Base-by-base conservation (phyloP, 2,329 filamentous ascomycete genomes). In the Chaetomium sp. region DNA sequence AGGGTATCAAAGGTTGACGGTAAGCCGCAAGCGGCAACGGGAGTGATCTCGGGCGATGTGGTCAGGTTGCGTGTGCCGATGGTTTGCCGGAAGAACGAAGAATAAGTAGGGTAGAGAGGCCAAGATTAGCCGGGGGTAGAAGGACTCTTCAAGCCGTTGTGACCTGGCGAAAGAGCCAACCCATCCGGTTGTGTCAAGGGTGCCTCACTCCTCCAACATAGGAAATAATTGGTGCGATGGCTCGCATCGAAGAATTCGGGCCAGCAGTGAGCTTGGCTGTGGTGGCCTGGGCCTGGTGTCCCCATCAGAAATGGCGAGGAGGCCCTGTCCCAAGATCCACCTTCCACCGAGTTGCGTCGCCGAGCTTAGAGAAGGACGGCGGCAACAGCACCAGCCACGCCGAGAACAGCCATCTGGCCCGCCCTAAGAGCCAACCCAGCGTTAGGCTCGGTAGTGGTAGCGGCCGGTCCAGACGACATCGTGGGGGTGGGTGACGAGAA, bases 311-410 rank as follows among this genome's bases (percentile, higher is more conserved):
- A 9, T 9, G 25, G 31, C n/a, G n/a, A 12, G 27, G 27, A 31
- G 10, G 4, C 2, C 19, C 4, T 47, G 19, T n/a, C 31, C 10
- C 50, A 12, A 45, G 12, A 55, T 51, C 35, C 38, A 25, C 1
- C 45, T 42, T n/a, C 38, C 38, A 19, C 16, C 38, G 38, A 42
- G 38, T 42, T 6, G 38, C 38, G 38, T n/a, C 12, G 31, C 16
- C 10, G 29, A 60, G 62, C 64, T 79, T 84, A 87, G 73, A 87
- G 75, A 64, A 87, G 68, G n/a, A 78, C 81, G 19, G 80, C 80
- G 55, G 78, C 78, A n/a, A 82, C 72, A 69, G 84, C 79, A 60
- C 82, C 83, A 51, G 79, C 79, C 54, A 84, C 71, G 59, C 81
- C 83, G n/a, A 79, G 82, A 47, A 83, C 70, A 38, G 79, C 81